Base-by-base conservation (phyloP, 352 stramenopile genomes). In the Globisporangium irregulare region DNA sequence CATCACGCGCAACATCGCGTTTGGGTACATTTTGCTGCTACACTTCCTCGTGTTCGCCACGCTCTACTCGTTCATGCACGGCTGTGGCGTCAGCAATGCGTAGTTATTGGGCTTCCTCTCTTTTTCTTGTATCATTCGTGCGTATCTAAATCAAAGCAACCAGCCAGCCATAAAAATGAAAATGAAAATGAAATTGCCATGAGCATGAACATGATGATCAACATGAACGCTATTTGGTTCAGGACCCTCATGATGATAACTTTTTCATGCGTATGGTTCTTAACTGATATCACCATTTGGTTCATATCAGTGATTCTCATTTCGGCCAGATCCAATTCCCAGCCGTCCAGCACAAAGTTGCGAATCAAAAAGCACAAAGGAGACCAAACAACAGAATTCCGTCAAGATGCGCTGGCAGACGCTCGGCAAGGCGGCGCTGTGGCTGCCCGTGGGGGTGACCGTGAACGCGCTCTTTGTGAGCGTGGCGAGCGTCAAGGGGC, bases 51-150 rank as follows among this genome's bases (percentile, higher is more conserved):
- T 97, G 46, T 77, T 95, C 53, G 78, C 86, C 25, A 95, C 87
- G 61, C 80, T 95, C 51, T 96, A 95, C 76, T 90, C 84, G 53
- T 94, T 92, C 73, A 93, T 94, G 83, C 87, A 95, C 65, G 77
- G 86, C 54, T 95, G 87, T 73, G 82, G 82, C 12, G 77, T 95
- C 60, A 90, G 74, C 67, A 95, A 95, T 63, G 78, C 84, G 50
- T 91, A 65, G 36, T 18, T 24, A 3, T 3, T 7, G 14, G 12
- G 22, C 24, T 20, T 25, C 46, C 3, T 25, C 7, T 60, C 6
- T 59, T 18, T 27, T 48, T 7, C 22, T 1, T 48, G 20, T 43
- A 25, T 43, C 15, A 20, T 27, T 20, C n/a, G 5, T 24, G 43
- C 43, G 54, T 60, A 60, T 60, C 54, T 20, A 41, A 48, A 15